Percentiles rank a stretch among this genome's conserved stretches.
phyloP scores from a whole-genome alignment of 352 stramenopile species.

The Phytopythium oedochilum region DNA sequence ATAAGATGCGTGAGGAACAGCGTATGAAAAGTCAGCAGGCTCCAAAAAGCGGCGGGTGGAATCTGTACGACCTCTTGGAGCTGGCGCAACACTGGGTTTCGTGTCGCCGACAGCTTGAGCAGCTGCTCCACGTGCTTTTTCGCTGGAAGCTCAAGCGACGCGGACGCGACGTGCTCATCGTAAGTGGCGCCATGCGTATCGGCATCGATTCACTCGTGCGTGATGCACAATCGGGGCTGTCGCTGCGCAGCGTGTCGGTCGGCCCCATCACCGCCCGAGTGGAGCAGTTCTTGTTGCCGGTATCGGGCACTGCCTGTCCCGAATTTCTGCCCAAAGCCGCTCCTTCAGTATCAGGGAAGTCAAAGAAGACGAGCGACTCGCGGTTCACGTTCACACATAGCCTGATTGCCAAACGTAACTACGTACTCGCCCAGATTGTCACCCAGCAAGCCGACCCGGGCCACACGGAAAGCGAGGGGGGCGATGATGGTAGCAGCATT shows the following conservation, averaged over 20 bases:
- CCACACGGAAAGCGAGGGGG: neutral
- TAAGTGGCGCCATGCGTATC: conserved; percentile 63
- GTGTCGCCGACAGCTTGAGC: conserved; percentile 62
- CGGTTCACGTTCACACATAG: conserved; percentile 54
- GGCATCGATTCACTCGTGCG: conserved; percentile 60
- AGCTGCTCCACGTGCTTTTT: conserved; percentile 65
- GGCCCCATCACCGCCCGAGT: conserved; percentile 53
- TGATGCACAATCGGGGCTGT: conserved; percentile 38
- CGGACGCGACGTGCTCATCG: conserved; percentile 58
- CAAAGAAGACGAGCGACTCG: conserved; percentile 26
- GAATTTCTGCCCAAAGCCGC: conserved; percentile 22
- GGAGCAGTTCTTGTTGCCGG: conserved; percentile 31
- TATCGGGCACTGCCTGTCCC: conserved; percentile 41
- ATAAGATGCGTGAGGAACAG: conserved; percentile 38
- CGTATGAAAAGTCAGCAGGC: neutral
- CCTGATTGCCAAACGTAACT: conserved; percentile 50
- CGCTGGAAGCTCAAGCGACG: conserved; percentile 70
- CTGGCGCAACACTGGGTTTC: conserved; percentile 63
- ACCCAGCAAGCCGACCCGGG: conserved; percentile 16
- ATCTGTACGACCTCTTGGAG: conserved; percentile 51
- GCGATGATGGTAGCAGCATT: neutral
- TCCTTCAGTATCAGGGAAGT: neutral
- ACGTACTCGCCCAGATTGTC: conserved; percentile 33
- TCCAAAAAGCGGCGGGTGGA: conserved; percentile 11
- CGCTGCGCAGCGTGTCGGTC: conserved; percentile 51